These are phyloP conservation scores for Clitopilus hobsonii DNA, from an alignment of 768 basidiomycete genomes.

Conservation along the genomic window DNA sequence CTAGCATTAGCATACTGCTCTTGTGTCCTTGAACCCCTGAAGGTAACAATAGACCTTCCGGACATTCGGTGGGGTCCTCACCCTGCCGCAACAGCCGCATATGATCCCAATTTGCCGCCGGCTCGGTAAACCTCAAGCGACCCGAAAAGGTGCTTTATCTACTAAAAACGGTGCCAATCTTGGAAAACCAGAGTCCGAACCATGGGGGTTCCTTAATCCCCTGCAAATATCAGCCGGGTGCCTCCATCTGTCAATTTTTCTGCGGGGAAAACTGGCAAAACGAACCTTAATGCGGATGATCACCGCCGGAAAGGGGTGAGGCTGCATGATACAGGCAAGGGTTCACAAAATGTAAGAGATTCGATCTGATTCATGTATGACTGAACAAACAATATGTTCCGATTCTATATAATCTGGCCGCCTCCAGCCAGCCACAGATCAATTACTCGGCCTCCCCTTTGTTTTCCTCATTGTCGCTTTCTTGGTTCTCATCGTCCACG, in stretches of 20 bases:
- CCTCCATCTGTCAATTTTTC: neutral
- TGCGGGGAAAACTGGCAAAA: neutral
- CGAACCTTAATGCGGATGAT: neutral
- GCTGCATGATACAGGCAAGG: neutral
- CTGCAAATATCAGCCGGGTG: neutral
- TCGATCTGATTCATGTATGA: neutral
- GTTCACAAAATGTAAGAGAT: neutral
- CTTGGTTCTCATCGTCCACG: slow-evolving; percentile 2
- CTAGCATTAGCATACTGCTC: neutral
- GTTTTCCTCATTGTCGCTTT: neutral
- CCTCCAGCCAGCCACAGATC: neutral
- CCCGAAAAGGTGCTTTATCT: neutral
- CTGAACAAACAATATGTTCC: neutral
- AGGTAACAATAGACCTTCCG: neutral
- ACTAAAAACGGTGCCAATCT: slow-evolving; percentile 1
- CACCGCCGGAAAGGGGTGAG: neutral
- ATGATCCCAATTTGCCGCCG: neutral
- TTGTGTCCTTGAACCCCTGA: neutral
- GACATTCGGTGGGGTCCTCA: neutral
- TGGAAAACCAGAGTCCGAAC: slow-evolving; percentile 1
- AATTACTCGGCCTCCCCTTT: slow-evolving; percentile 3
- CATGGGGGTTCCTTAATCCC: slow-evolving; percentile 1
- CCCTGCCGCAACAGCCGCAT: slow-evolving; percentile 1
- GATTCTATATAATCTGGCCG: neutral
- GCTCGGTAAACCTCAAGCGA: neutral